phyloP scores from a whole-genome alignment of 495 filamentous ascomycete genomes.

The Neurospora sp. region DNA sequence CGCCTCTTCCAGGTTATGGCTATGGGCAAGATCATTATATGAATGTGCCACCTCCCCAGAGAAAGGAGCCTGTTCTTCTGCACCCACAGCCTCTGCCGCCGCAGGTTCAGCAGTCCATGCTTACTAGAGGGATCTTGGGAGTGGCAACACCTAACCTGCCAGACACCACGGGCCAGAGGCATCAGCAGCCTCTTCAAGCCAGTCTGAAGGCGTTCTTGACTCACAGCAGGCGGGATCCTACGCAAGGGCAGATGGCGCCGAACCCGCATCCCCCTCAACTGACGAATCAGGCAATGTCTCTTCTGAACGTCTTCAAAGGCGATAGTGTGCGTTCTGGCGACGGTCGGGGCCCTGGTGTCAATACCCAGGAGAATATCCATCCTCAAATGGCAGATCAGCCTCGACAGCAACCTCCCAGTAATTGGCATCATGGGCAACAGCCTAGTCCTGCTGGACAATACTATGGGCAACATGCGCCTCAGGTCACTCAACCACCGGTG shows the following conservation, averaged over 20 bases:
- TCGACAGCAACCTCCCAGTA: conserved; percentile 9
- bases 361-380: conserved; percentile 5
- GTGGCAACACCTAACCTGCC: conserved; percentile 17
- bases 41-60: conserved; percentile 16
- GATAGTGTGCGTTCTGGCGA: conserved; percentile 10
- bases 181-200: conserved; percentile 10
- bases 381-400: conserved; percentile 6
- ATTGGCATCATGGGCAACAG: conserved; percentile 9
- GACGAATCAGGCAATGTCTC: conserved; percentile 48
- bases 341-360: conserved; percentile 4
- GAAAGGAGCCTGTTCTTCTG: conserved; percentile 33
- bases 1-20: conserved; percentile 10
- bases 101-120: conserved; percentile 36
- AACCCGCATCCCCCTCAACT: conserved; percentile 3
- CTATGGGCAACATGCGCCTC: conserved; percentile 11
- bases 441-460: conserved; percentile 14
- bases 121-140: conserved; percentile 19
- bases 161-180: conserved; percentile 26
- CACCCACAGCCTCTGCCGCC: conserved; percentile 47
- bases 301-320: conserved; percentile 56
- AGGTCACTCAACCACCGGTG: conserved; percentile 1
- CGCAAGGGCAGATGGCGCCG: conserved; percentile 28
- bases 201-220: not conserved
- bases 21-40: conserved; percentile 20
- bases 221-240: conserved; percentile 14